Percentiles rank a stretch among this genome's conserved stretches.
phyloP scores from a whole-genome alignment of 495 filamentous ascomycete genomes.

The Arthonia radiata region DNA sequence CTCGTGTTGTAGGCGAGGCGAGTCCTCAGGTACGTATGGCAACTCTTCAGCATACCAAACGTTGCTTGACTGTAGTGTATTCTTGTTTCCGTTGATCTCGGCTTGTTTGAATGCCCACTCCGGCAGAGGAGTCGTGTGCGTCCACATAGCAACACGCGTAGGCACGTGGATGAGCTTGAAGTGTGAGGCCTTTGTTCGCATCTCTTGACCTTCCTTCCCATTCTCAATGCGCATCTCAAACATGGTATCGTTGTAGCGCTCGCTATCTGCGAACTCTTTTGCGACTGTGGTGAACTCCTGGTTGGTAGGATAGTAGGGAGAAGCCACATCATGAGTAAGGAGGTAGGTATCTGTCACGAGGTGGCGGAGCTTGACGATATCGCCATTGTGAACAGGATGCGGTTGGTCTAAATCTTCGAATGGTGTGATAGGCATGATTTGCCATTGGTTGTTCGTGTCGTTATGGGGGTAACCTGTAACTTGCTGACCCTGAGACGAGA shows the following conservation, averaged over 20 bases:
- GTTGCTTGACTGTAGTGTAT: conserved; percentile 68
- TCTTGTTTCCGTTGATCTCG: conserved; percentile 99
- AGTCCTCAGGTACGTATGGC: conserved; percentile 44
- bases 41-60: conserved; percentile 87
- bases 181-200: conserved; percentile 68
- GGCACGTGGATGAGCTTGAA: conserved; percentile 90
- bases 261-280: conserved; percentile 44
- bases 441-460: conserved; percentile 97
- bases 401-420: conserved; percentile 23
- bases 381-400: conserved; percentile 55
- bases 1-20: conserved; percentile 41
- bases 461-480: conserved; percentile 96
- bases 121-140: conserved; percentile 72
- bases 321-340: conserved; percentile 94
- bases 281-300: conserved; percentile 87
- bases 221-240: conserved; percentile 84
- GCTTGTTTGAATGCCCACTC: conserved; percentile 95
- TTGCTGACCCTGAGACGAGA: conserved; percentile 86
- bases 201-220: conserved; percentile 57
- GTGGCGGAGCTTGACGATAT: conserved; percentile 71
- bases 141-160: conserved; percentile 97
- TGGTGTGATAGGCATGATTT: conserved; percentile 47
- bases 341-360: conserved; percentile 68
- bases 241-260: conserved; percentile 66
- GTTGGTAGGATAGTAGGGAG: conserved; percentile 88